Evolutionary conservation across 225 moss, liverwort and hornwort species (phyloP), one percentile per base, ranked within the genome.

Genomic region (Anthoceros angustus): DNA sequence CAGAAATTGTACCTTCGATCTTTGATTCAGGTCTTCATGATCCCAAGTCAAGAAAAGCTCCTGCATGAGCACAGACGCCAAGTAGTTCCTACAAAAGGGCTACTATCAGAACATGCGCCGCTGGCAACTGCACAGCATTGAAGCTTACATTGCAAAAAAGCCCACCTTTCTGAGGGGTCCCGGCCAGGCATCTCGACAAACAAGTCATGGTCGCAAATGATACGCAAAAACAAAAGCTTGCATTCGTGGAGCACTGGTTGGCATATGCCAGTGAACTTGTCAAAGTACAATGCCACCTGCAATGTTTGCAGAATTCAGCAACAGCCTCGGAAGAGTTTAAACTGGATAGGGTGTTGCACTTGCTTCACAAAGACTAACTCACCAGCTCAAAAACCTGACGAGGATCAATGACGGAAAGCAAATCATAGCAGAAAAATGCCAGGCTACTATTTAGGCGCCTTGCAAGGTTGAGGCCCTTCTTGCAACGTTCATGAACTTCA

Each of bases 341-440:
- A 0, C 14, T 68, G 49, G 24, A 41, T 24, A 39, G 50, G 21
- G n/a, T 62, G 15, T 2, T 42, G 25, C 21, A 12, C 39, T 39
- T 41, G 40, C 7, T 14, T 14, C 23, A 23, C 23, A 38, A 40
- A 63, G 9, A 26, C 23, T 20, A 66, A 69, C 75, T 63, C 77
- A 93, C 93, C 86, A 94, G 81, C 75, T 94, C 90, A 82, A 94
- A 94, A 45, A 94, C 90, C 80, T 94, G 93, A 64, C 86, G 93
- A 38, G 90, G 87, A 73, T 94, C 93, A 45, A 94, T 76, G 20
- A 94, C 86, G 62, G 93, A 94, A 42, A 94, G 90, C 42, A 94
- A 76, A 70, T 94, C 93, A 42, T 79, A 94, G 80, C 93, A 94
- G 69, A 94, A 94, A 70, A 86, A 94, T 26, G 93, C 87, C 68